A percentile compares a stretch with the other conserved stretches of the same genome.
Conservation (phyloP, 371 early-diverging fungal genomes). For the Rhizopus microsporus region DNA sequence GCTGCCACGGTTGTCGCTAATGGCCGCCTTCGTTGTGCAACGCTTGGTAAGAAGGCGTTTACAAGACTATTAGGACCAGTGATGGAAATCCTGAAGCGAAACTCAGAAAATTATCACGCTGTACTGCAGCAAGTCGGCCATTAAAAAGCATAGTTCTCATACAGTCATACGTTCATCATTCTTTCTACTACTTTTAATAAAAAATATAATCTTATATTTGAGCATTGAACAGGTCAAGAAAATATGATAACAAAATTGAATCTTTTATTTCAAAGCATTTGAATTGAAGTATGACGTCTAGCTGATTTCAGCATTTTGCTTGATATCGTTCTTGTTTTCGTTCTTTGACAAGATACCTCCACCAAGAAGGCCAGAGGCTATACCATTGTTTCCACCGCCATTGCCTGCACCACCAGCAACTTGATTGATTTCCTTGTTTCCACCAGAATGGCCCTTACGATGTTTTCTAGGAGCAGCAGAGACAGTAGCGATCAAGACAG, state of each 20-base stretch:
- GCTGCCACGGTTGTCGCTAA: conserved; percentile 85
- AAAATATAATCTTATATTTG: too few species aligned
- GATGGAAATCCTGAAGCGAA: conserved; percentile 73
- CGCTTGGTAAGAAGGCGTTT: conserved; percentile 85
- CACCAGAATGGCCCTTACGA: not conserved
- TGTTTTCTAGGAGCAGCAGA: conserved; percentile 25
- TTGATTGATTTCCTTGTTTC: not conserved
- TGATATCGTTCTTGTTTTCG: not conserved
- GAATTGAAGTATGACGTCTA: not conserved
- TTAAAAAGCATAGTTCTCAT: not conserved
- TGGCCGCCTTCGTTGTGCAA: conserved; percentile 84
- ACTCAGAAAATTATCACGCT: conserved; percentile 70
- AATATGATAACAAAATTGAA: too few species aligned
- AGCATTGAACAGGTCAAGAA: too few species aligned
- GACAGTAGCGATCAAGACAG: conserved; percentile 20
- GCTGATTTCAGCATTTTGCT: not conserved
- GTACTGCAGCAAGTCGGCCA: conserved; percentile 10
- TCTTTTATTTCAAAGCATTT: not conserved
- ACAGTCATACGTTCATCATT: too few species aligned
- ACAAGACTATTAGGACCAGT: conserved; percentile 87
- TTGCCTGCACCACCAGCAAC: not conserved
- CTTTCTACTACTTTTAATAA: too few species aligned
- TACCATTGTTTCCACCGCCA: not conserved
- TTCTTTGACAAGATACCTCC: not conserved
- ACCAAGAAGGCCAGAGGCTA: not conserved